A percentile compares a stretch with the other conserved stretches of the same genome.
These are phyloP conservation scores for Lentinula novae-zelandiae DNA, from an alignment of 1,284 basidiomycete species.

Conservation along the genomic window DNA sequence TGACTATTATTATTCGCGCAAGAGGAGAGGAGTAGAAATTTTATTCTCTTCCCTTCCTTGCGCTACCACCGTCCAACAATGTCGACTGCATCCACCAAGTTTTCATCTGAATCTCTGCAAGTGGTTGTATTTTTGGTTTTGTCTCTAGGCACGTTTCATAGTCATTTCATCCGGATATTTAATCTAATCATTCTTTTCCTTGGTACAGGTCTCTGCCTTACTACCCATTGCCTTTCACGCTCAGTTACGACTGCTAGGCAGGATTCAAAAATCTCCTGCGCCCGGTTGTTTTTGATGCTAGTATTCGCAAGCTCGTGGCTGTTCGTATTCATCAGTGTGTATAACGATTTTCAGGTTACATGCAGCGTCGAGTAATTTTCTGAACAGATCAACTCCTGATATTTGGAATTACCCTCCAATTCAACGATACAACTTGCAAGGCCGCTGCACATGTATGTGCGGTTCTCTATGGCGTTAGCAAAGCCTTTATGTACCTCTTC, in stretches of 20 bases:
- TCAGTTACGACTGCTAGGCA: not conserved
- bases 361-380: not conserved
- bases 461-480: constrained; percentile 5
- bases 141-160: not conserved
- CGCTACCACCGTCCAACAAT: no score
- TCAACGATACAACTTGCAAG: not conserved
- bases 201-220: not conserved
- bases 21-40: no score
- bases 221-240: not conserved
- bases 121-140: not conserved
- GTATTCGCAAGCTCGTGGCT: constrained; percentile 10
- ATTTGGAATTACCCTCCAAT: constrained; percentile 6
- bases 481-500: constrained; percentile 6
- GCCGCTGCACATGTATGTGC: constrained; percentile 6
- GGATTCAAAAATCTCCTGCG: not conserved
- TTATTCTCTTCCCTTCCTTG: not conserved
- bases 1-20: no score
- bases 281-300: constrained; percentile 4
- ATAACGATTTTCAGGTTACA: not conserved
- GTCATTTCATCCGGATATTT: no score
- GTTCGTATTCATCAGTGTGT: constrained; percentile 10
- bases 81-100: not conserved
- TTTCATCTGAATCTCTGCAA: not conserved
- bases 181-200: not conserved
- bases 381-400: constrained; percentile 2